These are phyloP conservation scores for Pleurotus platypus DNA, from an alignment of 768 basidiomycete genomes.

Conservation along the genomic window DNA sequence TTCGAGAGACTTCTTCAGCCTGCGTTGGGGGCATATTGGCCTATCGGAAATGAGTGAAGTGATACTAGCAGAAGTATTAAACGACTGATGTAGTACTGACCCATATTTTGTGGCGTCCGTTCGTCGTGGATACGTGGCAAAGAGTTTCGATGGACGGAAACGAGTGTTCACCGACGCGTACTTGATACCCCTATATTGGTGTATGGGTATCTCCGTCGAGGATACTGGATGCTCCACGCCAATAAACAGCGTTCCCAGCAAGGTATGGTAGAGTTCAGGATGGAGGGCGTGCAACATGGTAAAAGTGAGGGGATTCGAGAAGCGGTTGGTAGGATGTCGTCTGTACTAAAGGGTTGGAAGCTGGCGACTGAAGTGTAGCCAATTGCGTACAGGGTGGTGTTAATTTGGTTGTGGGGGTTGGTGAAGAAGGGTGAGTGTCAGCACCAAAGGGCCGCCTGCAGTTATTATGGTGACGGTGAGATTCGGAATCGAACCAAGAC, in stretches of 20 bases:
- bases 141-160: conserved; percentile 70
- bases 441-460: background rate
- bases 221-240: conserved; percentile 64
- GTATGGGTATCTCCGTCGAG: conserved; percentile 48
- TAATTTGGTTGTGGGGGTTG: background rate
- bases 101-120: conserved; percentile 67
- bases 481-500: conserved; percentile 2
- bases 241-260: conserved; percentile 60
- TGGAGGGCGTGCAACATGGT: conserved; percentile 18
- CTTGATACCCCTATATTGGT: conserved; percentile 77
- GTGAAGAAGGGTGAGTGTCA: background rate
- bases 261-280: conserved; percentile 44
- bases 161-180: conserved; percentile 72
- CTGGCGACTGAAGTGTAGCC: background rate
- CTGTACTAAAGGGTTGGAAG: too few relatives aligned
- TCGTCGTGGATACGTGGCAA: conserved; percentile 49
- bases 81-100: conserved; percentile 33
- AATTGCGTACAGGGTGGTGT: background rate
- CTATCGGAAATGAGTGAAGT: conserved; percentile 28
- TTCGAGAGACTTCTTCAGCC: conserved; percentile 41
- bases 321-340: background rate
- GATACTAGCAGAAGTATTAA: conserved; percentile 3
- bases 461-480: conserved; percentile 3
- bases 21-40: conserved; percentile 72
- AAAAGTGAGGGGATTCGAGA: conserved; percentile 22